A percentile compares a stretch with the other conserved stretches of the same genome.
phyloP scores from a whole-genome alignment of 2,329 filamentous ascomycete genomes.

The Stachybotrys elegans region DNA sequence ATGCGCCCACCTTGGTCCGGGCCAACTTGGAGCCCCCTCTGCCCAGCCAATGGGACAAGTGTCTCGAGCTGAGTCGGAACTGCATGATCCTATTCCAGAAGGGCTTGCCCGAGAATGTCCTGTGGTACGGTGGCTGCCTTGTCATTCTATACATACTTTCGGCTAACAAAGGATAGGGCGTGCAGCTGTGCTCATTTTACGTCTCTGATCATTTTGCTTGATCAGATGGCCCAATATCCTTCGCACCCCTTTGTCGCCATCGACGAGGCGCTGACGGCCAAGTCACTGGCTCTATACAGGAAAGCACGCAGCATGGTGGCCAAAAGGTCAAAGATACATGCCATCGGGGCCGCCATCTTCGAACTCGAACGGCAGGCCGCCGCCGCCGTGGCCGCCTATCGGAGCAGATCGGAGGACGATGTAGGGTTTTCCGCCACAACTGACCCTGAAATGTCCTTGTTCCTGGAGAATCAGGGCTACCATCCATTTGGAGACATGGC shows the following conservation, averaged over 20 bases:
- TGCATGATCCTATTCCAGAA: conserved; percentile 27
- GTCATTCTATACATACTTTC: too few relatives aligned
- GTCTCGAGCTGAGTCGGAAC: conserved; percentile 25
- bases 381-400: neutral
- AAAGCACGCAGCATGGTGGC: conserved; percentile 4
- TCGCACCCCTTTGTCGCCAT: conserved; percentile 15
- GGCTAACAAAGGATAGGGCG: conserved; percentile 13
- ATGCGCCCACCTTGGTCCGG: neutral
- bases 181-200: conserved; percentile 26
- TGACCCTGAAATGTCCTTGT: neutral
- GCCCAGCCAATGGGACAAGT: conserved; percentile 25
- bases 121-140: conserved; percentile 24
- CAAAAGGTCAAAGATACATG: neutral
- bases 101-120: conserved; percentile 22
- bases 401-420: neutral
- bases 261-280: conserved; percentile 22
- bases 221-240: conserved; percentile 25
- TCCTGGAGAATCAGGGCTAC: neutral
- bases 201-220: conserved; percentile 26
- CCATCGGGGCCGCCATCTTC: neutral
- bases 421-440: neutral
- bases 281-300: conserved; percentile 22
- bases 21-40: conserved; percentile 13
- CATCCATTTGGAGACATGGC: neutral
- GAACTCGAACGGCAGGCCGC: neutral